These are phyloP conservation scores for Gloeopeniophorella convolvens DNA, from an alignment of 768 basidiomycete species.

Conservation along the genomic window DNA sequence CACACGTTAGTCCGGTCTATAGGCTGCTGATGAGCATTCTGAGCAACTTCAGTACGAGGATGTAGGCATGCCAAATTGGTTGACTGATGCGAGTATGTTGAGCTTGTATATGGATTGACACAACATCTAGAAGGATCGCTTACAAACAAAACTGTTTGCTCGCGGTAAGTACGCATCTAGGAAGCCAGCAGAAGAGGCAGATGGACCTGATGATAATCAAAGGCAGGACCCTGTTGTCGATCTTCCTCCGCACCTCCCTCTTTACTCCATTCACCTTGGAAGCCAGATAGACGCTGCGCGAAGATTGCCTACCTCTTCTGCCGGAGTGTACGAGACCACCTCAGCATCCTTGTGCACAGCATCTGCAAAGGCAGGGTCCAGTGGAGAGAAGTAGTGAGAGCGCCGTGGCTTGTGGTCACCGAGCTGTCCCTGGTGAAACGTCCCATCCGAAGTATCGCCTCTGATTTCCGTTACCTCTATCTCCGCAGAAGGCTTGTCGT, in stretches of 20 bases:
- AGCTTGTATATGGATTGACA: too few species aligned
- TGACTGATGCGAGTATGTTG: slow-evolving; percentile 16
- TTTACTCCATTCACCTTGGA: slow-evolving; percentile 17
- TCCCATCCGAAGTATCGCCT: slow-evolving; percentile 30
- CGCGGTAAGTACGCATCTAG: slow-evolving; percentile 36
- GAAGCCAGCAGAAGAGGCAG: slow-evolving; percentile 30
- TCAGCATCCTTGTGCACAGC: slow-evolving; percentile 48
- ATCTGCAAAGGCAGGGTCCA: slow-evolving; percentile 34
- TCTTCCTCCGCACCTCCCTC: slow-evolving; percentile 42
- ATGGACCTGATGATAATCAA: slow-evolving; percentile 42
- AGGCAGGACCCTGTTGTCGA: slow-evolving; percentile 44
- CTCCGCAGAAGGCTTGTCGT: too few species aligned
- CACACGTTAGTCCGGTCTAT: slow-evolving; percentile 54
- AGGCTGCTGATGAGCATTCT: too few species aligned
- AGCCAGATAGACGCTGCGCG: background rate
- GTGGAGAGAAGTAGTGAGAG: slow-evolving; percentile 27
- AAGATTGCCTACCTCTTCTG: slow-evolving; percentile 42
- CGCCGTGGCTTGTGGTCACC: slow-evolving; percentile 21
- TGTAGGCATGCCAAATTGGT: slow-evolving; percentile 22
- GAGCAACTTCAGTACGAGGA: background rate
- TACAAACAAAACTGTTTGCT: background rate
- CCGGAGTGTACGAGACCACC: slow-evolving; percentile 40
- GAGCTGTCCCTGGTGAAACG: slow-evolving; percentile 36
- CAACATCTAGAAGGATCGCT: background rate
- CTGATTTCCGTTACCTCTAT: background rate